Percentiles rank a stretch among this genome's conserved stretches.
Evolutionary conservation across 2,329 filamentous ascomycete species (phyloP).

Genomic region (Nectriaceae sp.): DNA sequence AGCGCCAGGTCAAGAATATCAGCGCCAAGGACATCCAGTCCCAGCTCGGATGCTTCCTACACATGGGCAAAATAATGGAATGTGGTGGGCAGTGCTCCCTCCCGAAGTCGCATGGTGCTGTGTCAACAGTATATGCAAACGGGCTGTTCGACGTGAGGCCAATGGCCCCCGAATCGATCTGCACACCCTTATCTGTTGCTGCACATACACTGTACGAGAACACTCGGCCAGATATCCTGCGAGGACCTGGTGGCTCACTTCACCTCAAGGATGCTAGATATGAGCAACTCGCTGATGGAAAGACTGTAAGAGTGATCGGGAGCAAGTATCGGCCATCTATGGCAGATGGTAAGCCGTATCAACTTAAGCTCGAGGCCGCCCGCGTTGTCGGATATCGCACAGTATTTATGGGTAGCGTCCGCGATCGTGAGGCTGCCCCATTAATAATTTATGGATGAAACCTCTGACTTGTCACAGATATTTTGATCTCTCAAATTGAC

Average conservation of each 20-base stretch:
- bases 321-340: constrained; percentile 39
- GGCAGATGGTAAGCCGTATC: constrained; percentile 43
- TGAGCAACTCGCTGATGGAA: constrained; percentile 13
- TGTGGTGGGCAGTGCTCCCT: constrained; percentile 50
- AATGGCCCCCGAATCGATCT: constrained; percentile 38
- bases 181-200: constrained; percentile 51
- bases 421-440: no score
- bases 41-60: constrained; percentile 3
- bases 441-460: no score
- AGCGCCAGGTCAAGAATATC: no score
- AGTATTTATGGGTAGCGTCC: constrained; percentile 46
- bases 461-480: no score
- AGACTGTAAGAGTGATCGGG: constrained; percentile 41
- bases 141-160: constrained; percentile 51
- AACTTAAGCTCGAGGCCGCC: constrained; percentile 52
- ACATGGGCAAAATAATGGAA: constrained; percentile 57
- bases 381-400: constrained; percentile 43
- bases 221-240: constrained; percentile 49
- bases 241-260: constrained; percentile 51
- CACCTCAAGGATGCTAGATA: constrained; percentile 38
- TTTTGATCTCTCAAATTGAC: constrained; percentile 44
- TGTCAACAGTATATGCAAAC: constrained; percentile 41
- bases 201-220: constrained; percentile 59
- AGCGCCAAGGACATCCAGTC: not conserved
- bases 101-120: constrained; percentile 46